Evolutionary conservation across 257 asterid genomes (phyloP).

Genomic region (Solanum bulbocastanum): DNA sequence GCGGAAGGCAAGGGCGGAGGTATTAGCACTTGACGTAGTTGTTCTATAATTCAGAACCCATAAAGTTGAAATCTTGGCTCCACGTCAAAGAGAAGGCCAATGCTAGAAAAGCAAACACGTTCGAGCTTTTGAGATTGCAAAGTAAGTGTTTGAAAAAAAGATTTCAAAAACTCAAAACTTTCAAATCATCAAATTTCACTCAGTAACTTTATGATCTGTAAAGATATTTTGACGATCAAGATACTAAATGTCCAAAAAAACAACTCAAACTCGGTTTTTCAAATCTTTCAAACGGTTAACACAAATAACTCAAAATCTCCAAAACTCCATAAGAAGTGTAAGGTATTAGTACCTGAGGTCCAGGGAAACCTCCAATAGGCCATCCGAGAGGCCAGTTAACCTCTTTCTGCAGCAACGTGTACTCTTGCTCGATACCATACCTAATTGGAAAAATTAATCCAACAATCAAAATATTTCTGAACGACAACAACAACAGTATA

Average conservation of each 20-base stretch:
- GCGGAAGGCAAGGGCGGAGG: background rate
- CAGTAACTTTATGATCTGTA: background rate
- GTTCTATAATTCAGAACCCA: background rate
- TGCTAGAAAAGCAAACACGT: background rate
- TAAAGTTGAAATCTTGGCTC: background rate
- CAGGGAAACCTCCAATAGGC: slow-evolving; percentile 96
- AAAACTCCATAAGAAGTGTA: background rate
- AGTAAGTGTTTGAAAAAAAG: background rate
- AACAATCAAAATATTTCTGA: background rate
- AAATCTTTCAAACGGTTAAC: background rate
- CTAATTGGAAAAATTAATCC: slow-evolving; percentile 12
- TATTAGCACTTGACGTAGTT: background rate
- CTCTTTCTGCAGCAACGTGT: slow-evolving; percentile 71
- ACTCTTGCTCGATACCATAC: slow-evolving; percentile 92
- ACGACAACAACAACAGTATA: background rate
- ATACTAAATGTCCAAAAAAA: background rate
- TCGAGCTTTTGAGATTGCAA: background rate
- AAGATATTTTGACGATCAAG: background rate
- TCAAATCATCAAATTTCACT: background rate
- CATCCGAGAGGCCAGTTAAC: slow-evolving; percentile 94
- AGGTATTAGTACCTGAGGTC: slow-evolving; percentile 68
- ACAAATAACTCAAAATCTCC: background rate
- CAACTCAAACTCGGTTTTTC: background rate
- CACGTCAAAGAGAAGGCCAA: background rate
- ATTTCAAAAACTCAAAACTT: background rate